Evolutionary conservation across 2,329 filamentous ascomycete genomes (phyloP).

Genomic region (Colletotrichum camelliae): DNA sequence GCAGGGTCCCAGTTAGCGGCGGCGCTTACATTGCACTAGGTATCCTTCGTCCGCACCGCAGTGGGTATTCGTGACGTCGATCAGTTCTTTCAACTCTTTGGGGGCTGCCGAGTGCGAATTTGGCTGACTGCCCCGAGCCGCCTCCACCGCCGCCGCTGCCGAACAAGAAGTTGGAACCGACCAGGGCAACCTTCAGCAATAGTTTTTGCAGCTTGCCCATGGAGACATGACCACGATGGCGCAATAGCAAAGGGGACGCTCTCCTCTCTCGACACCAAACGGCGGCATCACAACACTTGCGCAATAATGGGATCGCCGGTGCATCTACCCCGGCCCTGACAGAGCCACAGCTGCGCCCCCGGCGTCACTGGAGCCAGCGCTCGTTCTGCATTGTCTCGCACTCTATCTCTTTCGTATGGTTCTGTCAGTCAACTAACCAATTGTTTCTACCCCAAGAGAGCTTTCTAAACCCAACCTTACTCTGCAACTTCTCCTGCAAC

Average conservation of each 20-base stretch:
- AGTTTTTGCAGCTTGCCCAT: background rate
- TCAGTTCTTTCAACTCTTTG: constrained; percentile 14
- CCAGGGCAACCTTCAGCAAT: background rate
- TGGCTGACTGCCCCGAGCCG: background rate
- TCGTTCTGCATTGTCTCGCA: background rate
- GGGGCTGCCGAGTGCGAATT: background rate
- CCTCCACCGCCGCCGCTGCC: background rate
- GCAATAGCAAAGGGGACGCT: background rate
- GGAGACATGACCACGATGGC: background rate
- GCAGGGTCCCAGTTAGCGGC: constrained; percentile 20
- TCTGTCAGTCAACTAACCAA: background rate
- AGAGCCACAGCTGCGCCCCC: constrained; percentile 13
- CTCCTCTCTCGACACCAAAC: background rate
- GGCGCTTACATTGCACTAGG: constrained; percentile 12
- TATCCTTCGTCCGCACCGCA: background rate
- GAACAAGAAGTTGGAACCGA: background rate
- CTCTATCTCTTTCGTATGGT: background rate
- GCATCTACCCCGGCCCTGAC: background rate
- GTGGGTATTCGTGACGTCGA: constrained; percentile 20
- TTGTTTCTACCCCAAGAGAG: background rate
- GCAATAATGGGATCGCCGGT: background rate
- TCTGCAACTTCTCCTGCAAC: background rate
- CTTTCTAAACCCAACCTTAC: background rate
- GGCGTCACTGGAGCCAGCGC: background rate
- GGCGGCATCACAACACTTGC: background rate